Percentiles rank a stretch among this genome's conserved stretches.
Evolutionary conservation across 2,329 filamentous ascomycete species (phyloP).

Genomic region (Magnaporthiopsis poae): DNA sequence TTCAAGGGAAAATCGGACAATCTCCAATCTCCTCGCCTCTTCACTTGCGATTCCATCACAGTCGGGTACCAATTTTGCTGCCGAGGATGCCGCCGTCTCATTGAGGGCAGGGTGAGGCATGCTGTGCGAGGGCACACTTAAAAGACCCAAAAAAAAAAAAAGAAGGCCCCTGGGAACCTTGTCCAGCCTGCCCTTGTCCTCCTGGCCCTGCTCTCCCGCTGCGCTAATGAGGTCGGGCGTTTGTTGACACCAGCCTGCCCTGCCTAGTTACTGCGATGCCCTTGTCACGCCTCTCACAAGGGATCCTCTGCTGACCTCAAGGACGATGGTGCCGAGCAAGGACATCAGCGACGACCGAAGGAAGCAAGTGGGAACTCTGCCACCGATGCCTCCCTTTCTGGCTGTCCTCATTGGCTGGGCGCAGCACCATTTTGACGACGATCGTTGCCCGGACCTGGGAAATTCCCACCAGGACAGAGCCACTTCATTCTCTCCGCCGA

Average conservation of each 20-base stretch:
- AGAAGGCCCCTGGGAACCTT: not conserved
- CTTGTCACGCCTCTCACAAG: not conserved
- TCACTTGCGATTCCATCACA: not conserved
- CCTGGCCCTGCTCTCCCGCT: not conserved
- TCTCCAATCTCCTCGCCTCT: not conserved
- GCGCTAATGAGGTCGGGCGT: not conserved
- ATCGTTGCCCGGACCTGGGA: not conserved
- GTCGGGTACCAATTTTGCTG: not conserved
- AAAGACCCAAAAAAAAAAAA: not conserved
- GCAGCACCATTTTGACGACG: not conserved
- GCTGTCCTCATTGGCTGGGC: not conserved
- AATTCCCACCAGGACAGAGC: not conserved
- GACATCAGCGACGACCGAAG: not conserved
- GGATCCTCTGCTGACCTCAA: too few species aligned
- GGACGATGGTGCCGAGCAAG: not conserved
- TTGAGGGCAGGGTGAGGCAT: not conserved
- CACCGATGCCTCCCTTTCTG: not conserved
- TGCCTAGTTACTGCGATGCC: not conserved
- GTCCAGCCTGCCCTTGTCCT: not conserved
- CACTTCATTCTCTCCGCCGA: not conserved
- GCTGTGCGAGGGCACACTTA: not conserved
- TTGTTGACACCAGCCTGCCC: not conserved
- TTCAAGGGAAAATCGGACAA: not conserved
- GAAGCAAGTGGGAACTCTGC: not conserved
- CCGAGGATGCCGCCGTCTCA: not conserved